Evolutionary conservation across 2,329 filamentous ascomycete genomes (phyloP), one percentile per base, ranked within the genome.

Genomic region (Aspergillus thermomutatus): DNA sequence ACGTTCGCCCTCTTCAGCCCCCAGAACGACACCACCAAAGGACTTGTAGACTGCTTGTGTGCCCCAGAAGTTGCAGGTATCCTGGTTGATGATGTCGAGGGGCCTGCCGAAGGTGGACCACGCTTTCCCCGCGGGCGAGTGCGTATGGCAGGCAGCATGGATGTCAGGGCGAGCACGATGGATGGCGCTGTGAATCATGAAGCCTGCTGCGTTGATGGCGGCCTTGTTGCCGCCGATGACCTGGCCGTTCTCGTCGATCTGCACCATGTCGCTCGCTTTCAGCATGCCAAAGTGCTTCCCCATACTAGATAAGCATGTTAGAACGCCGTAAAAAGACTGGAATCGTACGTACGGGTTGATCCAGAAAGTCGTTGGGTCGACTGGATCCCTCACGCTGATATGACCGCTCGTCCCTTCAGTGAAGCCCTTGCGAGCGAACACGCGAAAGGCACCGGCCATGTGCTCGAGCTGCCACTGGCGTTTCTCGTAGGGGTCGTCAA

Each of bases 21-120:
- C 74, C 23, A 81, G 62, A 0, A 80, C 79, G 2, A 79, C 72
- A 3, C 80, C 80, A 1, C 79, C 78, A 61, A 80, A 82, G 17
- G 67, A 70, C 10, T 74, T 64, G 54, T 81, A 80, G 3, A 73
- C 61, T 1, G 62, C 60, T 31, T 66, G 65, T 14, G 68, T 57
- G 14, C 59, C 53, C 25, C 67, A 71, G 52, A 72, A 69, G 51
- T 57, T 65, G 43, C 60, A 68, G 11, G 57, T 53, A 52, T 62
- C 67, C 49, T 81, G 79, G 23, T 73, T 78, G 28, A 79, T 60
- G 43, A 75, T 77, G 26, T 80, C 76, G 23, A 80, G 62, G n/a
- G 67, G 70, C 9, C 71, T 64, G 2, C 77, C 78, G 37, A 80
- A 69, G 1, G 71, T 67, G 57, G 72, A 77, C 69, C 72, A 80